phyloP scores from a whole-genome alignment of 305 asterid genomes.

The Solanum chacoense region DNA sequence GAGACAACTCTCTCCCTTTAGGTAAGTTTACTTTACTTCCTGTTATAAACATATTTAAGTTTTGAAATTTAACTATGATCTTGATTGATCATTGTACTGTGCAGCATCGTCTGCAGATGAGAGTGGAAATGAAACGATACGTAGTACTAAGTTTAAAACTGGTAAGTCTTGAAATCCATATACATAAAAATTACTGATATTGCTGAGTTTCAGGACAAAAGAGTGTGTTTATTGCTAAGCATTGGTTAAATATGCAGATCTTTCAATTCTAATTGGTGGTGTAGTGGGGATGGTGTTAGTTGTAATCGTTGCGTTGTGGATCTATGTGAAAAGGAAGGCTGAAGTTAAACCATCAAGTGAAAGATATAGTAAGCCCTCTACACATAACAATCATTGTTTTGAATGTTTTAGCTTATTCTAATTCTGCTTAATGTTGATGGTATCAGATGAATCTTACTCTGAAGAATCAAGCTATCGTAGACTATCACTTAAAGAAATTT shows the following conservation, averaged over 20 bases:
- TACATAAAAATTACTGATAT: not conserved
- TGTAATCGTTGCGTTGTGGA: constrained; percentile 11
- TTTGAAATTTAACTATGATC: not conserved
- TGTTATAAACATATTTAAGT: not conserved
- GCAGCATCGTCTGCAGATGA: constrained; percentile 14
- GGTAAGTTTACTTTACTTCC: constrained; percentile 24
- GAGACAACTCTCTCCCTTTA: constrained; percentile 19
- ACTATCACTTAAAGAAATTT: constrained; percentile 41
- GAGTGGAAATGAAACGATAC: constrained; percentile 5
- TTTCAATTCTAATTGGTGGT: constrained; percentile 30
- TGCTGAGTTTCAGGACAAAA: not conserved
- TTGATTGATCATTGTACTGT: not conserved
- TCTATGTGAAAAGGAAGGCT: constrained; percentile 19
- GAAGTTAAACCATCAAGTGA: constrained; percentile 14
- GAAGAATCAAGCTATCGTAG: constrained; percentile 22
- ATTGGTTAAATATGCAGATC: constrained; percentile 22
- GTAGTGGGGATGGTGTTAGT: constrained; percentile 20
- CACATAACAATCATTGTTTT: not conserved
- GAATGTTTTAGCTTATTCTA: not conserved
- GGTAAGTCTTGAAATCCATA: constrained; percentile 19
- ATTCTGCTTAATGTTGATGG: constrained; percentile 12
- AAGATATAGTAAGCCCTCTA: constrained; percentile 19
- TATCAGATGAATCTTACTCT: constrained; percentile 8
- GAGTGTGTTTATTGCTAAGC: not conserved
- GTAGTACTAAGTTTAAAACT: constrained; percentile 7